phyloP scores from a whole-genome alignment of 176 grass and related monocot species.

The Carex parvula region DNA sequence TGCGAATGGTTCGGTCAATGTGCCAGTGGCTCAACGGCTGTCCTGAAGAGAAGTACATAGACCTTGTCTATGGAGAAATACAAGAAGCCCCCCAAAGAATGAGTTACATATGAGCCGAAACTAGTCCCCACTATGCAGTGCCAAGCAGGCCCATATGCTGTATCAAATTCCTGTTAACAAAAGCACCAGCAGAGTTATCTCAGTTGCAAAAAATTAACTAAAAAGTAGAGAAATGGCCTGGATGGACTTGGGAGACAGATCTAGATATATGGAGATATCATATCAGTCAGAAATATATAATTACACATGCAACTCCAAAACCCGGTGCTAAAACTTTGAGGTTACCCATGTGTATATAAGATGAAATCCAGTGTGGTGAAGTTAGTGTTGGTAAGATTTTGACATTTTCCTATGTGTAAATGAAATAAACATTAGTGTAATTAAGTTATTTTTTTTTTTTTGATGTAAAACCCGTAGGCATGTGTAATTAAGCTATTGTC shows the following conservation, averaged over 20 bases:
- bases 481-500: not conserved
- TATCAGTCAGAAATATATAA: not conserved
- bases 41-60: constrained; percentile 87
- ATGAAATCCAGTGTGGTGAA: not conserved
- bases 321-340: not conserved
- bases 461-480: too few relatives aligned
- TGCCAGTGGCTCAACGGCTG: constrained; percentile 54
- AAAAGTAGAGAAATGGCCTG: not conserved
- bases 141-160: constrained; percentile 87
- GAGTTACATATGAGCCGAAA: constrained; percentile 95
- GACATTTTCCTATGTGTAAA: not conserved
- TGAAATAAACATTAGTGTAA: not conserved
- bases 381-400: not conserved
- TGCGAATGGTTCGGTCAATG: constrained; percentile 35
- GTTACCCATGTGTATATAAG: not conserved
- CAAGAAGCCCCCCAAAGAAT: constrained; percentile 86
- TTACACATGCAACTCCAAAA: not conserved
- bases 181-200: constrained; percentile 26
- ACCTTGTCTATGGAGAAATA: constrained; percentile 96
- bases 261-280: not conserved
- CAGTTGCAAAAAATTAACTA: constrained; percentile 6
- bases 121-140: constrained; percentile 97
- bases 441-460: not conserved
- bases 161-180: constrained; percentile 77
- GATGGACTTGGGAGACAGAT: not conserved